These are phyloP conservation scores for Fusarium nurragi DNA, from an alignment of 2,329 filamentous ascomycete genomes.

Conservation along the genomic window DNA sequence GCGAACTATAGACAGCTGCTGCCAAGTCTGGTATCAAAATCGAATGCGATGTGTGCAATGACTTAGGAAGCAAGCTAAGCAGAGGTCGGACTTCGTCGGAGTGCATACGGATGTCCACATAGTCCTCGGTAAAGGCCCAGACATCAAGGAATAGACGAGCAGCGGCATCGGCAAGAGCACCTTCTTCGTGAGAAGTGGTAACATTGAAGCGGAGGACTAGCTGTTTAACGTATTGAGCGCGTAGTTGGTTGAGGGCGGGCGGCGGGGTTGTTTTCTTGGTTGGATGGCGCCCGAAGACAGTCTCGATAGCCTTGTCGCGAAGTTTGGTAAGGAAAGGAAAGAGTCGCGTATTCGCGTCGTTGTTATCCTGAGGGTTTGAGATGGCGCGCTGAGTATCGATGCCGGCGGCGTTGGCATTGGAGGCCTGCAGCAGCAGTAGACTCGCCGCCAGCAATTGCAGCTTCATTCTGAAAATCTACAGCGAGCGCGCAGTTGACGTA, in stretches of 20 bases:
- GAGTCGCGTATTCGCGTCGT: conserved; percentile 37
- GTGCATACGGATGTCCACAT: conserved; percentile 84
- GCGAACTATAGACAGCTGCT: conserved; percentile 72
- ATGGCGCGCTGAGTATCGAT: conserved; percentile 42
- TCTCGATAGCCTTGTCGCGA: conserved; percentile 60
- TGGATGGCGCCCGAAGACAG: conserved; percentile 59
- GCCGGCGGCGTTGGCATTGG: conserved; percentile 44
- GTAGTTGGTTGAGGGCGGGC: conserved; percentile 46
- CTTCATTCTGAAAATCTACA: conserved; percentile 30
- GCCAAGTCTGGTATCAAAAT: conserved; percentile 84
- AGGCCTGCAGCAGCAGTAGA: conserved; percentile 43
- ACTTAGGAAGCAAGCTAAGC: conserved; percentile 78
- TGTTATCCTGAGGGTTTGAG: conserved; percentile 24
- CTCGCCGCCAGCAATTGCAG: conserved; percentile 42
- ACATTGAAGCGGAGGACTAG: conserved; percentile 92
- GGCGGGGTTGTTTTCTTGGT: conserved; percentile 43
- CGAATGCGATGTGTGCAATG: conserved; percentile 75
- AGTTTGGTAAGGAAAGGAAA: conserved; percentile 63
- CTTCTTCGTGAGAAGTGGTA: conserved; percentile 72
- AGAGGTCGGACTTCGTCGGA: conserved; percentile 81
- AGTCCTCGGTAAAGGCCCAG: conserved; percentile 84
- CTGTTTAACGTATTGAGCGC: conserved; percentile 74
- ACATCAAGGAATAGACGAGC: conserved; percentile 85
- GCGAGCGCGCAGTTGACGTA: conserved; percentile 6
- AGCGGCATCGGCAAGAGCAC: conserved; percentile 75